Base-by-base conservation (phyloP, 1,284 basidiomycete species). In the Ustilago shanxiensis region DNA sequence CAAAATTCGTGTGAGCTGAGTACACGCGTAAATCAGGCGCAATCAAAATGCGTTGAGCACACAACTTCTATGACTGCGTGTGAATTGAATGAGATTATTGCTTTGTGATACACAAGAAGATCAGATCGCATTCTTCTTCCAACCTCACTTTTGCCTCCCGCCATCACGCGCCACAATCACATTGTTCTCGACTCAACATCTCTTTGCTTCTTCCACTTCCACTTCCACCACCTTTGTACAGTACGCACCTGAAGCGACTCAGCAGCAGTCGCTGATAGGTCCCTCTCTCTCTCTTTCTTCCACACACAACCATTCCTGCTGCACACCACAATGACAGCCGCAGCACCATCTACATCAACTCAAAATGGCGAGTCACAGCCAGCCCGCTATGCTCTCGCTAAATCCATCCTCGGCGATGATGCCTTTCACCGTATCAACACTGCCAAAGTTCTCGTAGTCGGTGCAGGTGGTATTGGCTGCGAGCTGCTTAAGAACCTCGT, bases 401-500 rank as follows among this genome's bases (percentile, higher is more conserved):
- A 63, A 13, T 49, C 60, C 0, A 61, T 78, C 56, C 64, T 78
- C 7, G 76, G 76, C 26, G 52, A 65, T 16, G 67, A 66, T 2
- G 49, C 59, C 13, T 74, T 78, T 49, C 31, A 60, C 6, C 63
- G 57, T 33, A 68, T 66, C 58, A 68, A 67, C 54, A 62, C 64
- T 16, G 60, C 76, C 55, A 71, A 66, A 50, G 41, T 97, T 33
- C 88, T 98, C 69, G 89, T 98, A n/a, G 95, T 98, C 35, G 95
- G 95, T 31, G 95, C 95, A 24, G 95, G 95, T 64, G 95, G 95
- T 0, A 99, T 99, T 84, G 96, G 97, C 2, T 98, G 96, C 86
- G 97, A 99, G 88, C 90, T 99, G 16, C 87, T 99, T 79, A 99
- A 99, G 88, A 98, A 98, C 86, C 90, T 98, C 64, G 95, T 97